Evolutionary conservation across 345 rosid species (phyloP), one percentile per base, ranked within the genome.

Genomic region (Heritiera littoralis): DNA sequence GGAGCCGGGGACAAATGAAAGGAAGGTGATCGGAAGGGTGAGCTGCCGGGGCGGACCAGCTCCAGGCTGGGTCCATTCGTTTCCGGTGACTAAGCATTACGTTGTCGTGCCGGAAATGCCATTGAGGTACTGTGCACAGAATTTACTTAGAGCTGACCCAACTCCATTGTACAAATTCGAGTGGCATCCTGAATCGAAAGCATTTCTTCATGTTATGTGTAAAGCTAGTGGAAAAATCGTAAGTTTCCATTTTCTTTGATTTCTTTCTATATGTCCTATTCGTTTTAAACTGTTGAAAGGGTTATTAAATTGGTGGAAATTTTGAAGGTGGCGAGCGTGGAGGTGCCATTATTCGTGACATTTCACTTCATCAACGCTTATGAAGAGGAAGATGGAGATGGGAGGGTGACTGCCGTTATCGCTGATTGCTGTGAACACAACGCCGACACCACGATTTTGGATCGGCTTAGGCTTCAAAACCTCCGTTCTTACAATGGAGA

Each of bases 41-140:
- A 83, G 76, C 38, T 95, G 99, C 66, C 86, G 92, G n/a, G 84
- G 94, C 15, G 94, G 96, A 1, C 93, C 97, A 0, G 90, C 97
- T 0, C 92, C 99, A 0, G 99, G 99, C 7, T 95, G 99, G 99
- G 99, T 95, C 64, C 99, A 95, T 51, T 95, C 98, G 2, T 95
- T 95, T 85, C 91, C 99, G 15, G 94, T 93, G 76, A 95, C 99
- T 0, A 95, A 93, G 72, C 89, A 93, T 58, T 95, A 91, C 64
- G 79, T 95, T 10, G 78, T 93, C 32, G 90, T 93, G 75, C 99
- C 99, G 3, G 99, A 95, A 82, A 95, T 95, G 99, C 89, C 98
- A 10, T 74, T 95, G 79, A 87, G 98, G 75, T 95, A 95, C 59
- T 92, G 96, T 72, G 97, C 91, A 13, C 84, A 67, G 76, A 95